Evolutionary conservation across 768 basidiomycete genomes (phyloP), one percentile per base, ranked within the genome.

Genomic region (Epithele typhae): DNA sequence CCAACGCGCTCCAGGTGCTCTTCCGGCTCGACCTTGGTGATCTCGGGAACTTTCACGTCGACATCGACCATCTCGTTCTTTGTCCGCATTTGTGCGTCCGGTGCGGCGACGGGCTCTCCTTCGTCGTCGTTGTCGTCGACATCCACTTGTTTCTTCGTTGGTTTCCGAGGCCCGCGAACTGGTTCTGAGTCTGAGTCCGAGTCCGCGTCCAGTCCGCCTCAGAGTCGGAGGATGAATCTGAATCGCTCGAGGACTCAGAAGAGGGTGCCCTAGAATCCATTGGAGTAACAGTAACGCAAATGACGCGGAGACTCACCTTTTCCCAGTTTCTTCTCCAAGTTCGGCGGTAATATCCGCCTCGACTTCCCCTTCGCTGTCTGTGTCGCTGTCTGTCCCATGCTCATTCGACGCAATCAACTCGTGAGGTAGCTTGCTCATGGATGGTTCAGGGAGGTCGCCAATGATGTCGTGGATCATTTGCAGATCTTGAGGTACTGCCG

Each of bases 1-100:
- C 92, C 92, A 3, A 90, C 81, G 59, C 72, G 77, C 59, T 89
- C 87, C 38, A 95, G 69, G 3, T 62, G 56, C 54, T 90, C 88
- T n/a, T 78, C 72, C 2, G 71, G 59, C 1, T 72, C 80, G 39
- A 92, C 75, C 59, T 82, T 71, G 37, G 79, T 68, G 25, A 88
- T 68, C 11, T 81, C 72, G 14, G 90, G 91, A 44, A 84, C 63
- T 18, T 65, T 64, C 44, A 92, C 68, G 19, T 80, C 74, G 18
- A 69, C 55, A n/a, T 84, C 82, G 25, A 68, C 38, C 10, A 84
- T 51, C 65, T 91, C 88, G 55, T 91, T 82, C 68, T 81, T 83
- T 3, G 88, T 88, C 46, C 74, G 73, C 41, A 81, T 69, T 57
- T 78, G 76, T 1, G 69, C 61, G 15, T 63, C 64, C 5, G 77